Percentiles rank a stretch among this genome's conserved stretches.
Conservation (phyloP, 2,329 filamentous ascomycete species). For the Fusarium transvaalense region DNA sequence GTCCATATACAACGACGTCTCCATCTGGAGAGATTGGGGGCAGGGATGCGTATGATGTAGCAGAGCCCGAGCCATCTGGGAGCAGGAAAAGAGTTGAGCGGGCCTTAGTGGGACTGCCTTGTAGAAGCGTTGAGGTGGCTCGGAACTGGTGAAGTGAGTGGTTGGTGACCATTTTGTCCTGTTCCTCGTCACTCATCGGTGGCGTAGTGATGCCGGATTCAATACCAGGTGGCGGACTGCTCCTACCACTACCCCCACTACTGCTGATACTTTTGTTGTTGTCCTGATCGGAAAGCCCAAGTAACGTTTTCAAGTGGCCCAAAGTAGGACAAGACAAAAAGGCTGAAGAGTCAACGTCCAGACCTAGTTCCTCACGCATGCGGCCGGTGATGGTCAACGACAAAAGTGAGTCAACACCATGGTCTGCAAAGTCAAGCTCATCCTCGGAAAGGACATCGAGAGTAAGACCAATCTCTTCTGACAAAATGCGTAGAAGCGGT, state of each 20-base stretch:
- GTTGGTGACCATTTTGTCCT: not conserved
- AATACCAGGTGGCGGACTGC: conserved; percentile 65
- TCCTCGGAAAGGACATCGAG: conserved; percentile 70
- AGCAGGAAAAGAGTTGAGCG: conserved; percentile 43
- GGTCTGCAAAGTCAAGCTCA: conserved; percentile 60
- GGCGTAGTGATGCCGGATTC: conserved; percentile 62
- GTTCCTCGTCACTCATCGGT: conserved; percentile 30
- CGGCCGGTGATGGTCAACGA: conserved; percentile 67
- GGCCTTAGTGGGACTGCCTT: conserved; percentile 30
- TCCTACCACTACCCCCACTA: conserved; percentile 72
- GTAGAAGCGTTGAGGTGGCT: conserved; percentile 44
- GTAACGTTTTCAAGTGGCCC: conserved; percentile 28
- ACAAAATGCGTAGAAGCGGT: conserved; percentile 55
- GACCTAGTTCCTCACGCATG: conserved; percentile 66
- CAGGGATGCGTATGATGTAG: conserved; percentile 48
- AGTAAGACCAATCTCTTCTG: conserved; percentile 79
- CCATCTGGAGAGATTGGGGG: conserved; percentile 54
- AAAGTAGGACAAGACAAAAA: conserved; percentile 50
- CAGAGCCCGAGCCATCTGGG: conserved; percentile 51
- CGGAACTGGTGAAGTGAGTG: conserved; percentile 24
- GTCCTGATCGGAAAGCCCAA: not conserved
- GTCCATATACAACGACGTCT: conserved; percentile 64
- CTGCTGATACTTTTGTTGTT: conserved; percentile 51
- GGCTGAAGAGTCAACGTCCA: conserved; percentile 60
- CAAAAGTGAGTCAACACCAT: conserved; percentile 72